Percentiles rank a stretch among this genome's conserved stretches.
Conservation (phyloP, 192 early-diverging fungal genomes). For the Rhizoclosmatium sp. region DNA sequence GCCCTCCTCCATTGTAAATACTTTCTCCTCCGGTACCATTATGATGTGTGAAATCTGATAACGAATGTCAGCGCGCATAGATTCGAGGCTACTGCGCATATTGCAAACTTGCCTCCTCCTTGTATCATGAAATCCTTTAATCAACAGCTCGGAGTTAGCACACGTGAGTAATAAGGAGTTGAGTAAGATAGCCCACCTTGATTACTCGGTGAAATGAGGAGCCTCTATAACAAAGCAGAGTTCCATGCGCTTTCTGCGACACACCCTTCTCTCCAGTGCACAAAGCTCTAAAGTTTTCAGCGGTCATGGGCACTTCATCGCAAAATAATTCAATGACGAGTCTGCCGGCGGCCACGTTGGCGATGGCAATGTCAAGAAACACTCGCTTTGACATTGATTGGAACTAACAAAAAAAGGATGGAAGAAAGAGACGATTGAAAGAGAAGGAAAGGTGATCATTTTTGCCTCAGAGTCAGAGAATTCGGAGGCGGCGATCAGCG, state of each 20-base stretch:
- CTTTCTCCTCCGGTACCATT: conserved; percentile 73
- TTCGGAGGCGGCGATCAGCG: no score
- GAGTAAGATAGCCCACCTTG: conserved; percentile 44
- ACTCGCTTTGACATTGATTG: not conserved
- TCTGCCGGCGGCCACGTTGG: conserved; percentile 49
- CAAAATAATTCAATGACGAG: conserved; percentile 66
- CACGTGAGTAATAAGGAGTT: not conserved
- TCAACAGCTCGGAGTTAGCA: not conserved
- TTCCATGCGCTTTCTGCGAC: conserved; percentile 52
- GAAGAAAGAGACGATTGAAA: no score
- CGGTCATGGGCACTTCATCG: conserved; percentile 75
- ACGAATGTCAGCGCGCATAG: not conserved
- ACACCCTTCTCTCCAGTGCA: conserved; percentile 86
- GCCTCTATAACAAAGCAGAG: conserved; percentile 83
- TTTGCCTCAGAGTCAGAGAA: no score
- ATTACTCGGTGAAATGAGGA: conserved; percentile 77
- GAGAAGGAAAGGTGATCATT: no score
- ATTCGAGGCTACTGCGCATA: not conserved
- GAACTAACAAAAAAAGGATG: no score
- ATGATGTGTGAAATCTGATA: conserved; percentile 53
- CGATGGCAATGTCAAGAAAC: conserved; percentile 64
- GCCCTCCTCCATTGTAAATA: conserved; percentile 77
- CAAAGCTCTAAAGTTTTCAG: conserved; percentile 85
- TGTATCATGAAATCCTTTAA: conserved; percentile 86
- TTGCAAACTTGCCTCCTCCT: conserved; percentile 39